A percentile compares a stretch with the other conserved stretches of the same genome.
Conservation (phyloP, 148 eudicot genomes). For the Nepenthes mirabilis region DNA sequence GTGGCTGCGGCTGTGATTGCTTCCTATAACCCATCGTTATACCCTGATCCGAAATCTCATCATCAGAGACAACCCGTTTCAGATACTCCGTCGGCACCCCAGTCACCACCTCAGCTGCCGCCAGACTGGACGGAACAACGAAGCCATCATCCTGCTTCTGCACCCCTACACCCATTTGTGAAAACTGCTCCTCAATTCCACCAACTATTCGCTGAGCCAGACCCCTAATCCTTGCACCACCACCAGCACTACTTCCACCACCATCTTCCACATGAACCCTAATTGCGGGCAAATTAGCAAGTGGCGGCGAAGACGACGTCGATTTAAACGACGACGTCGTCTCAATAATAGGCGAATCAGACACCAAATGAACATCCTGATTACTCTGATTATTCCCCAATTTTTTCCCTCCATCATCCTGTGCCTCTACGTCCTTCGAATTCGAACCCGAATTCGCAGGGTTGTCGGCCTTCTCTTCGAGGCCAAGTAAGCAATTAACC, state of each 20-base stretch:
- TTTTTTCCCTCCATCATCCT: too few relatives aligned
- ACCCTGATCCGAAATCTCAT: conserved; percentile 14
- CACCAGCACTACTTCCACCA: neutral
- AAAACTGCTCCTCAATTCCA: conserved; percentile 17
- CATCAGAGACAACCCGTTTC: conserved; percentile 9
- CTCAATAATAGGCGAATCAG: conserved; percentile 63
- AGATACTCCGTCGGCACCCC: conserved; percentile 1
- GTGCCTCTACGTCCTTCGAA: too few relatives aligned
- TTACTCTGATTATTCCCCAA: neutral
- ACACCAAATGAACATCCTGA: conserved; percentile 39
- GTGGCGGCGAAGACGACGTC: neutral
- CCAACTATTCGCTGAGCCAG: too few relatives aligned
- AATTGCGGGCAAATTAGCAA: neutral
- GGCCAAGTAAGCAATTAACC: conserved; percentile 48
- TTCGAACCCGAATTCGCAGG: too few relatives aligned
- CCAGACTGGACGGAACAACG: neutral
- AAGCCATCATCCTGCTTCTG: conserved; percentile 14
- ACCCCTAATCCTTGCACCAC: too few relatives aligned
- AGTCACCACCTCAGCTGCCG: neutral
- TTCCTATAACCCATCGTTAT: conserved; percentile 1
- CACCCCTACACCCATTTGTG: conserved; percentile 7
- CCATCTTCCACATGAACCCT: conserved; percentile 1
- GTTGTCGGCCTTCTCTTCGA: conserved; percentile 25
- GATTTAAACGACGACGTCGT: conserved; percentile 73
- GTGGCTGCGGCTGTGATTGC: conserved; percentile 1